phyloP scores from a whole-genome alignment of 1,139 yeast genomes.

The Groenewaldozyma auringiensis region DNA sequence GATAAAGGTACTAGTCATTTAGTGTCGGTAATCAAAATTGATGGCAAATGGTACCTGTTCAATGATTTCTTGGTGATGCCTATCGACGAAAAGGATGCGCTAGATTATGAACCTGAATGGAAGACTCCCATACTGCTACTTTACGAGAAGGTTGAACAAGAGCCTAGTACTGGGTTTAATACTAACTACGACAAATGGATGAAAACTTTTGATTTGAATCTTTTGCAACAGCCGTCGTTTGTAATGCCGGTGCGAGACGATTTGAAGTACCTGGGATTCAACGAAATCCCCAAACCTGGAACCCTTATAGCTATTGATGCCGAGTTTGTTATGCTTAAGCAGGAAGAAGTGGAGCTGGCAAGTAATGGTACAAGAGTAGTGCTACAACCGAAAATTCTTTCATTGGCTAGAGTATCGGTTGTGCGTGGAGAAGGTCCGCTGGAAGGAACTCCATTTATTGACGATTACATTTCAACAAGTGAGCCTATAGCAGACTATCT shows the following conservation, averaged over 20 bases:
- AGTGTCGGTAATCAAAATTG: slow-evolving; percentile 39
- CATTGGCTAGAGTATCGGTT: slow-evolving; percentile 86
- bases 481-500: slow-evolving; percentile 68
- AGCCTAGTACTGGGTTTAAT: slow-evolving; percentile 23
- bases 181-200: slow-evolving; percentile 35
- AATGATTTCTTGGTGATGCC: slow-evolving; percentile 88
- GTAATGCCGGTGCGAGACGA: slow-evolving; percentile 44
- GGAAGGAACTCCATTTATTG: slow-evolving; percentile 76
- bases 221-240: slow-evolving; percentile 70
- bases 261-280: slow-evolving; percentile 53
- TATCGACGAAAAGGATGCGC: slow-evolving; percentile 51
- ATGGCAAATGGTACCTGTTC: slow-evolving; percentile 65
- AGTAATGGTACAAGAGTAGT: slow-evolving; percentile 62
- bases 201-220: slow-evolving; percentile 47
- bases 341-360: slow-evolving; percentile 72
- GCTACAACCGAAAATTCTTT: slow-evolving; percentile 65
- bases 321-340: slow-evolving; percentile 79
- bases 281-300: slow-evolving; percentile 69
- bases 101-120: slow-evolving; percentile 67
- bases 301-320: slow-evolving; percentile 90
- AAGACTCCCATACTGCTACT: slow-evolving; percentile 71
- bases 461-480: slow-evolving; percentile 79
- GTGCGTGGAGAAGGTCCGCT: slow-evolving; percentile 66
- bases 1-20: slow-evolving; percentile 27
- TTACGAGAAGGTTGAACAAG: slow-evolving; percentile 42